These are phyloP conservation scores for Pseudozyma thailandica DNA, from an alignment of 1,284 basidiomycete genomes.

Conservation along the genomic window DNA sequence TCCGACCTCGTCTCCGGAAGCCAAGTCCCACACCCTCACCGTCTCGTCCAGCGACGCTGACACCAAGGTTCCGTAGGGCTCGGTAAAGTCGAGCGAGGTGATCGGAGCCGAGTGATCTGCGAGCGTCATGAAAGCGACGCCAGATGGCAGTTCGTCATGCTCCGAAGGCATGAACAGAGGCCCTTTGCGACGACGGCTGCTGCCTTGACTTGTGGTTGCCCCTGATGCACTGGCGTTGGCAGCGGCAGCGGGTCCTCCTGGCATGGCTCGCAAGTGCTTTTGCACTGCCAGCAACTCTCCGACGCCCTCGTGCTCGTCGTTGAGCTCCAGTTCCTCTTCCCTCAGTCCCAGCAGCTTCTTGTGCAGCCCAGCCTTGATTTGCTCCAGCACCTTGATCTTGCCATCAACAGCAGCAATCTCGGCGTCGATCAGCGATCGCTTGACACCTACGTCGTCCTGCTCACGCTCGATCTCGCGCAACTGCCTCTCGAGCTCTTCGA, in stretches of 20 bases:
- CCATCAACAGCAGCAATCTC: constrained; percentile 56
- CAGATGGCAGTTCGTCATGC: constrained; percentile 92
- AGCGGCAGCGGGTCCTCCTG: constrained; percentile 61
- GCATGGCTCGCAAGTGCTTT: constrained; percentile 62
- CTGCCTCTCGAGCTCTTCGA: constrained; percentile 64
- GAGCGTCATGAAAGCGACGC: constrained; percentile 96
- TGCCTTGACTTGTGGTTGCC: constrained; percentile 31
- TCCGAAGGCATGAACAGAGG: constrained; percentile 96
- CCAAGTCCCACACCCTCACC: constrained; percentile 86
- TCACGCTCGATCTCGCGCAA: constrained; percentile 61
- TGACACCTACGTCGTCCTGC: constrained; percentile 59
- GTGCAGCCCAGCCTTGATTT: constrained; percentile 82
- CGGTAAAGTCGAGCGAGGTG: constrained; percentile 90
- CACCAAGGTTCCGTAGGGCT: constrained; percentile 93
- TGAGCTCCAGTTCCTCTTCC: constrained; percentile 93
- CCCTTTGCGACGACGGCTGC: constrained; percentile 56
- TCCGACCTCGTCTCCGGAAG: constrained; percentile 71
- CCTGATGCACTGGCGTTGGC: constrained; percentile 44
- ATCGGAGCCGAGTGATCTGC: constrained; percentile 83
- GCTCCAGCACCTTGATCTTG: constrained; percentile 77
- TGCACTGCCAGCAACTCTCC: constrained; percentile 61
- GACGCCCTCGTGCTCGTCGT: constrained; percentile 74
- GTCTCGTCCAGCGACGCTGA: constrained; percentile 75
- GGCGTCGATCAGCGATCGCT: constrained; percentile 45
- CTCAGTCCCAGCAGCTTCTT: constrained; percentile 85